Base-by-base conservation (phyloP, 2,329 filamentous ascomycete genomes). In the Rhytidhysteron rufulum region DNA sequence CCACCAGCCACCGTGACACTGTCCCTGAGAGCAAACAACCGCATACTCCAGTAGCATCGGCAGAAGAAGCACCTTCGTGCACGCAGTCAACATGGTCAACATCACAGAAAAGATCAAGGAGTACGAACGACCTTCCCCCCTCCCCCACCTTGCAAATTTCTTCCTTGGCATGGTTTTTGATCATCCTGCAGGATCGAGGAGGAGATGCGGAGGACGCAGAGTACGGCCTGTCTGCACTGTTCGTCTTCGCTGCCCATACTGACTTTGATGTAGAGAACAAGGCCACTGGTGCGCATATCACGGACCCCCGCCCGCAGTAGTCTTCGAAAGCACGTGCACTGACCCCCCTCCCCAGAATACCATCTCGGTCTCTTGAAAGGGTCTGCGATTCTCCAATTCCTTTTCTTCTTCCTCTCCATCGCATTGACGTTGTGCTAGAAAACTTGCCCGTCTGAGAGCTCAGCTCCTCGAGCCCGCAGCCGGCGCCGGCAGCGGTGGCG, bases 81-180 rank as follows among this genome's bases (percentile, higher is more conserved):
- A n/a, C n/a, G 53, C 53, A 39, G 62, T 38, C 57, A 72, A 62
- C 60, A 98, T 98, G 93, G 93, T 97, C 69, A 97, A 97, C 75
- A 98, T 98, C 54, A 97, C 93, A 52, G 94, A 98, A 41, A 97
- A 95, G 79, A 98, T 98, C 75, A 98, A 98, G 78, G 93, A 97
- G 91, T 95, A 71, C 61, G 83, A 42, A 36, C 34, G 34, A 34
- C n/a, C n/a, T n/a, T n/a, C n/a, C n/a, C n/a, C n/a, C n/a, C n/a
- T n/a, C n/a, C n/a, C n/a, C n/a, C n/a, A n/a, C 37, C 13, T 8
- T 16, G 15, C 37, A 45, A 48, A 55, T 58, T 45, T 53, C 50
- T 55, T 55, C 49, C 42, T 43, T 44, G 11, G 10, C 13, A 25
- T 22, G 22, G 37, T 54, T 49, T 51, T 49, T 64, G 45, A 64